Base-by-base conservation (phyloP, 2,329 filamentous ascomycete genomes). In the Aspergillus ibericus region DNA sequence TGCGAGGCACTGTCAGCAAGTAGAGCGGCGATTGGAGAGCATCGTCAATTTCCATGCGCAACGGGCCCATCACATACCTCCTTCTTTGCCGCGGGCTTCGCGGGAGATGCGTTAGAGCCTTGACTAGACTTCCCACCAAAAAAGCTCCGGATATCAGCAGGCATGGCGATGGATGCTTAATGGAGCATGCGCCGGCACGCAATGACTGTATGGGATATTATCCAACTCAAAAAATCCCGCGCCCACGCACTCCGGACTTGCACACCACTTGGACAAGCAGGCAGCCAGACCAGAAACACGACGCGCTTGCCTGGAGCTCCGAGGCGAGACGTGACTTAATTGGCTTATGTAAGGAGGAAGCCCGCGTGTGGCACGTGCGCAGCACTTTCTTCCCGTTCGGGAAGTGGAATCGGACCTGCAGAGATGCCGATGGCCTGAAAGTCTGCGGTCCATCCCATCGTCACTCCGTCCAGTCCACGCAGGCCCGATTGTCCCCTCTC, bases 141-240 rank as follows among this genome's bases (percentile, higher is more conserved):
- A 78, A 97, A 98, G 68, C 83, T 92, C 71, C 93, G 85, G 70
- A 97, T 98, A 77, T 98, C 93, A 63, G 82, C 72, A 55, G 92
- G 86, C 92, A 96, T 96, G 62, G 51, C 70, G 52, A 44, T 15
- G 53, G 50, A 56, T 48, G 40, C 29, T 25, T 36, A 40, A 22
- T 29, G 25, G 22, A 56, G 32, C 59, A 62, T 58, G 40, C n/a
- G 44, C 25, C 22, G 25, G 25, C 10, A 22, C 20, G 36, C 16
- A 34, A 34, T 16, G 32, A 16, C n/a, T 34, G 13, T 34, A n/a
- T 15, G 25, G 6, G n/a, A 27, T 20, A 35, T 4, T 15, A 18
- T 13, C 4, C 25, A 12, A 53, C n/a, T 22, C 3, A 44, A 25
- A 44, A 36, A 53, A 53, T 25, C n/a, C 29, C 29, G 25, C 27